phyloP scores from a whole-genome alignment of 2,329 filamentous ascomycete species.

The Hymenoscyphus albidus region DNA sequence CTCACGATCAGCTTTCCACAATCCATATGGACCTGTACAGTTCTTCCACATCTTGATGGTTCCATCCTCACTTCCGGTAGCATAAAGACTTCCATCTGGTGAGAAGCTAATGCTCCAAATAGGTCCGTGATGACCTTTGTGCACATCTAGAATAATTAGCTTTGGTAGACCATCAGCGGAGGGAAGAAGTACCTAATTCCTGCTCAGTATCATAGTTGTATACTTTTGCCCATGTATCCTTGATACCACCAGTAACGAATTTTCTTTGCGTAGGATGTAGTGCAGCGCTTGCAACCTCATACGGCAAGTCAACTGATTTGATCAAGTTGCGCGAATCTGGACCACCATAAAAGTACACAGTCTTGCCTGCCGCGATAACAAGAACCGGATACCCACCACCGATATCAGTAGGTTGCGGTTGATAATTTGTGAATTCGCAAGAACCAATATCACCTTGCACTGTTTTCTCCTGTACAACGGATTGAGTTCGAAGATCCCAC shows the following conservation, averaged over 20 bases:
- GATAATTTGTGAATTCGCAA: constrained; percentile 77
- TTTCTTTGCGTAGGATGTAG: constrained; percentile 77
- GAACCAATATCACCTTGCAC: constrained; percentile 86
- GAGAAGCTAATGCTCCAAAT: constrained; percentile 96
- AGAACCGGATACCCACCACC: constrained; percentile 68
- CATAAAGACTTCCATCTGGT: constrained; percentile 92
- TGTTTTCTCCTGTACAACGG: constrained; percentile 69
- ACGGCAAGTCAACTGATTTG: constrained; percentile 74
- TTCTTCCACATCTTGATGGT: constrained; percentile 92
- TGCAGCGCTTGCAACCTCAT: constrained; percentile 87
- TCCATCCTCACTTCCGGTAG: constrained; percentile 93
- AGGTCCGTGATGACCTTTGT: constrained; percentile 95
- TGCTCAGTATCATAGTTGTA: constrained; percentile 81
- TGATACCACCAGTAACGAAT: constrained; percentile 85
- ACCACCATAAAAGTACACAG: constrained; percentile 87
- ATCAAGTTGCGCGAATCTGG: constrained; percentile 63
- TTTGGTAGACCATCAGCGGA: neutral
- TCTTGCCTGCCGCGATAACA: constrained; percentile 90
- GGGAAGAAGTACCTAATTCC: constrained; percentile 60
- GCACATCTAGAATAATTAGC: constrained; percentile 59
- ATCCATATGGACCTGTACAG: constrained; percentile 60
- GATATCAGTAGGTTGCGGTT: constrained; percentile 58
- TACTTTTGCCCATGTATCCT: constrained; percentile 94
- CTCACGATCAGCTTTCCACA: constrained; percentile 45
- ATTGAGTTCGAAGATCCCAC: constrained; percentile 81